phyloP scores from a whole-genome alignment of 108 stramenopile species.

The Nannochloropsis gaditana region DNA sequence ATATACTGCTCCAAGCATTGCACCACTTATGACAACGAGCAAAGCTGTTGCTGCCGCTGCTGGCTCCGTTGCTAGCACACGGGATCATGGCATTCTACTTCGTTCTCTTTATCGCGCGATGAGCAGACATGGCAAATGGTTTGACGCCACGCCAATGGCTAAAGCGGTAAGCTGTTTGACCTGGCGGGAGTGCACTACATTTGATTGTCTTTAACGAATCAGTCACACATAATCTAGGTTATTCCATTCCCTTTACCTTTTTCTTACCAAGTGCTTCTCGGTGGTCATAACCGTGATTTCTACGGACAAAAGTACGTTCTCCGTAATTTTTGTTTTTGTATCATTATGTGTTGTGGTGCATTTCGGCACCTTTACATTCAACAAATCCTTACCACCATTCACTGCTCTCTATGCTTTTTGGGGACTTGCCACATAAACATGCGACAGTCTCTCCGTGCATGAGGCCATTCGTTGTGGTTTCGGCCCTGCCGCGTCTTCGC shows the following conservation, averaged over 20 bases:
- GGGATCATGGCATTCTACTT: not conserved
- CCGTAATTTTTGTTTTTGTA: too few relatives aligned
- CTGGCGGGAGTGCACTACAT: not conserved
- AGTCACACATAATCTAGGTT: not conserved
- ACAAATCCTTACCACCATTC: not conserved
- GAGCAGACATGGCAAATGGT: constrained; percentile 17
- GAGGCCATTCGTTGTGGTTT: not conserved
- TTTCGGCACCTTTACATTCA: not conserved
- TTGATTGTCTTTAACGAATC: not conserved
- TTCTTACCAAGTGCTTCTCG: not conserved
- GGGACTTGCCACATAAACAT: too few relatives aligned
- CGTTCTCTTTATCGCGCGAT: not conserved
- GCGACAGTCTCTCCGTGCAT: not conserved
- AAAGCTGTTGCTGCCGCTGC: not conserved
- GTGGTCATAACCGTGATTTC: constrained; percentile 2
- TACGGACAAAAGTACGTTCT: not conserved
- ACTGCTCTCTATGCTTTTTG: not conserved
- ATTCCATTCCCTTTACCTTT: constrained; percentile 3
- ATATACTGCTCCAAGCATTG: not conserved
- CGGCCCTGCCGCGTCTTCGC: not conserved
- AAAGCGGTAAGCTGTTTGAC: not conserved
- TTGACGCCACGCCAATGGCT: constrained; percentile 7
- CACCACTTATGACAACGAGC: not conserved
- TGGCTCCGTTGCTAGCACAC: not conserved
- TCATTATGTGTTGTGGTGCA: too few relatives aligned